A percentile compares a stretch with the other conserved stretches of the same genome.
These are phyloP conservation scores for Sarcomyxa edulis DNA, from an alignment of 768 basidiomycete genomes.

Conservation along the genomic window DNA sequence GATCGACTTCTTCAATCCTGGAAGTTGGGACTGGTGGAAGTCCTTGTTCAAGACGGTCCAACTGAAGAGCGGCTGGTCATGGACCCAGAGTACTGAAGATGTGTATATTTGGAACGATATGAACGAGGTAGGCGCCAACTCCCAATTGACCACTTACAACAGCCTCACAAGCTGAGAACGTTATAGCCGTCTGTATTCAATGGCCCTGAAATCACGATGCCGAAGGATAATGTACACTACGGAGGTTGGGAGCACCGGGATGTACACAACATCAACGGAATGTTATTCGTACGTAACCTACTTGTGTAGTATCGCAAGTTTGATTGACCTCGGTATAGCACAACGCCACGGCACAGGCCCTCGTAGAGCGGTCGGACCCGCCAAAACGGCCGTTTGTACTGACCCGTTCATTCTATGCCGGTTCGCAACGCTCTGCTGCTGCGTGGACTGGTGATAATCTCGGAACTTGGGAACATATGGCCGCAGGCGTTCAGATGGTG, in stretches of 20 bases:
- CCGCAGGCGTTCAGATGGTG: slow-evolving; percentile 90
- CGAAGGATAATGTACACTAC: slow-evolving; percentile 67
- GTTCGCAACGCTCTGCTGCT: slow-evolving; percentile 92
- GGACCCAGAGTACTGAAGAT: slow-evolving; percentile 75
- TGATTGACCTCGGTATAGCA: slow-evolving; percentile 50
- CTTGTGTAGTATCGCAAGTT: slow-evolving; percentile 1
- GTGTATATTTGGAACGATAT: slow-evolving; percentile 99
- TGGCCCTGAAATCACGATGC: slow-evolving; percentile 88
- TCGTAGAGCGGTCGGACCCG: slow-evolving; percentile 67
- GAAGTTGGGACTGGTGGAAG: slow-evolving; percentile 88
- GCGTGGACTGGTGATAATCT: slow-evolving; percentile 99
- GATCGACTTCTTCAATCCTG: slow-evolving; percentile 96
- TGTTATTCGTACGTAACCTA: slow-evolving; percentile 65
- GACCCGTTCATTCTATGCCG: slow-evolving; percentile 91
- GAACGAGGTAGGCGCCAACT: slow-evolving; percentile 72
- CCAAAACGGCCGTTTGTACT: slow-evolving; percentile 91
- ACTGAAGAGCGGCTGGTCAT: slow-evolving; percentile 57
- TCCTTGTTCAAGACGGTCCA: slow-evolving; percentile 66
- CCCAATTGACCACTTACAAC: slow-evolving; percentile 7
- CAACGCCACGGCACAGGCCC: slow-evolving; percentile 78
- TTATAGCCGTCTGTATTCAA: slow-evolving; percentile 95
- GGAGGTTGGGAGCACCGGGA: slow-evolving; percentile 99
- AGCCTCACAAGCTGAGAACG: too few relatives aligned
- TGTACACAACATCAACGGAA: slow-evolving; percentile 95
- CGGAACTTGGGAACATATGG: slow-evolving; percentile 97